A percentile compares a stretch with the other conserved stretches of the same genome.
Evolutionary conservation across 805 yeast genomes (phyloP).

Genomic region (Starmerella ratchasimensis): DNA sequence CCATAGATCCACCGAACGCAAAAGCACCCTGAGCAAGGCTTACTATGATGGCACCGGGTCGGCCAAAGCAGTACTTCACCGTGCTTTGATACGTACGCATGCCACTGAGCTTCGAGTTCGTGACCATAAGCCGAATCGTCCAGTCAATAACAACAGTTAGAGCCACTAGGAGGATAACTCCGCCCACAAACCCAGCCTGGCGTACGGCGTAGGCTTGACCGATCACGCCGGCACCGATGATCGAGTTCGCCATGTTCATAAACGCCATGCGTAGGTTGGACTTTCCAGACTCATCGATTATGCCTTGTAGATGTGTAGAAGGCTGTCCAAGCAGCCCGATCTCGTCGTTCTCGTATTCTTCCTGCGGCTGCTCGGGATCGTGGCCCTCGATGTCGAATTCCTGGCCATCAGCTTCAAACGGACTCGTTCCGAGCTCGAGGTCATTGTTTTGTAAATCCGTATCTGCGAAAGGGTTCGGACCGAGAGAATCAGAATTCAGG

Average conservation of each 20-base stretch:
- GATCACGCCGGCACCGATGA: constrained; percentile 89
- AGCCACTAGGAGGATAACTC: constrained; percentile 43
- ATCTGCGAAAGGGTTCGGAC: too few relatives aligned
- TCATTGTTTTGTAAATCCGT: too few relatives aligned
- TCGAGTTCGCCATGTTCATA: constrained; percentile 94
- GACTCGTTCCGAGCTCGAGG: too few relatives aligned
- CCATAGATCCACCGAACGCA: constrained; percentile 90
- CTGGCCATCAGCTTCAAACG: too few relatives aligned
- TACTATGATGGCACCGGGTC: constrained; percentile 49
- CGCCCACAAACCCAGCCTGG: constrained; percentile 68
- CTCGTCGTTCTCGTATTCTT: too few relatives aligned
- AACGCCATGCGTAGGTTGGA: constrained; percentile 73
- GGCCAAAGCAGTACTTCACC: constrained; percentile 67
- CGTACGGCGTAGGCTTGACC: constrained; percentile 84
- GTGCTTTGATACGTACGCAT: constrained; percentile 74
- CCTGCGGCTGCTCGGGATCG: too few relatives aligned
- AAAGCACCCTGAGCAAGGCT: constrained; percentile 69
- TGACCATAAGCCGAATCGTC: constrained; percentile 64
- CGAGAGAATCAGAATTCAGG: too few relatives aligned
- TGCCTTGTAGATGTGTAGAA: constrained; percentile 13
- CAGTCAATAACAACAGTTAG: constrained; percentile 72
- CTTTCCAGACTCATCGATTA: constrained; percentile 24
- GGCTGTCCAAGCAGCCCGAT: constrained; percentile 22
- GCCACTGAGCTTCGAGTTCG: constrained; percentile 67
- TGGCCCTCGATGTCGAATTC: too few relatives aligned